Conservation (phyloP, 2,329 filamentous ascomycete genomes). For the Ceratocystiopsis minuta region DNA sequence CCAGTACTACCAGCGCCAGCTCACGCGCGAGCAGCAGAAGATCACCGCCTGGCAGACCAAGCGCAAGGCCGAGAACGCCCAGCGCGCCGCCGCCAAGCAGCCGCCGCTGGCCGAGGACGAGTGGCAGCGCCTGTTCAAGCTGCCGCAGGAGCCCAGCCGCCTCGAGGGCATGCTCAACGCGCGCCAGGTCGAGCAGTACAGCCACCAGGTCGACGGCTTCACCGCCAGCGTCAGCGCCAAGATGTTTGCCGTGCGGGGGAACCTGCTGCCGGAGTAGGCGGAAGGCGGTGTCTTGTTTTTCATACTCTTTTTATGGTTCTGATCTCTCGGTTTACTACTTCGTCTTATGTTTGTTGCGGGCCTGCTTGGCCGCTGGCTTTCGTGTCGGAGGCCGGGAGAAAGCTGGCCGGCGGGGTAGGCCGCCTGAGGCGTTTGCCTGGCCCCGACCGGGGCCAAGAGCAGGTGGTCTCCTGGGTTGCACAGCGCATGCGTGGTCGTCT, state of each 20-base stretch:
- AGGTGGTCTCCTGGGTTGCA: too few relatives aligned
- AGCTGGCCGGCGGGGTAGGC: too few relatives aligned
- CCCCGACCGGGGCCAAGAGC: too few relatives aligned
- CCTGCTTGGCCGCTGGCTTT: too few relatives aligned
- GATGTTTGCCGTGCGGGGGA: conserved; percentile 88
- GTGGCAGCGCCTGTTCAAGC: conserved; percentile 96
- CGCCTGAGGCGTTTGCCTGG: too few relatives aligned
- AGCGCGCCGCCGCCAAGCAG: conserved; percentile 73
- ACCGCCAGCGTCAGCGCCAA: conserved; percentile 81
- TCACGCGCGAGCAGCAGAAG: conserved; percentile 88
- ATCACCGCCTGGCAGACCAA: conserved; percentile 93
- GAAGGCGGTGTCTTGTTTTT: neutral
- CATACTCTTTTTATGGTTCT: too few relatives aligned
- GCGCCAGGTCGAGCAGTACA: conserved; percentile 93
- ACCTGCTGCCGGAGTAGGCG: conserved; percentile 37
- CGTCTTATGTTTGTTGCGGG: neutral
- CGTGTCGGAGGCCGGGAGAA: too few relatives aligned
- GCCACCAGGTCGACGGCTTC: conserved; percentile 91
- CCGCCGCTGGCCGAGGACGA: conserved; percentile 82
- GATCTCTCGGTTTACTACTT: neutral
- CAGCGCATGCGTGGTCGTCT: too few relatives aligned
- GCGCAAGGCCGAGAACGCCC: conserved; percentile 88
- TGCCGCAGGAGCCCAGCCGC: conserved; percentile 83
- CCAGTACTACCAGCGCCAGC: conserved; percentile 84
- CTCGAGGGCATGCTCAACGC: conserved; percentile 90